Base-by-base conservation (phyloP, 2,329 filamentous ascomycete genomes). In the Penicillium sp. region DNA sequence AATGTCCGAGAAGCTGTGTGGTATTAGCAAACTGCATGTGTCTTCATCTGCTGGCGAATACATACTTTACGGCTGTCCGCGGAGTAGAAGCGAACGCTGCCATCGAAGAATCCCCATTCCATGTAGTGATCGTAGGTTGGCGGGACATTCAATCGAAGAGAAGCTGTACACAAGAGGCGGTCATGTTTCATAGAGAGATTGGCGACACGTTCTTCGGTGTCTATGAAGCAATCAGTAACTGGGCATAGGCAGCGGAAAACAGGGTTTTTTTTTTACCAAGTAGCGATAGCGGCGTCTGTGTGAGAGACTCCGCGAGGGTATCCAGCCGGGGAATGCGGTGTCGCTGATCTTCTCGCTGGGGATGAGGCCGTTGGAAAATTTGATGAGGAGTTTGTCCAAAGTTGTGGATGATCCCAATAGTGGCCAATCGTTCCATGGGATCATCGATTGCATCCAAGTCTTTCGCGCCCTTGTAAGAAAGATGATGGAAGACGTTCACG, bases 311-410 rank as follows among this genome's bases (percentile, higher is more conserved):
- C 1, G 90, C 86, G 0, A 87, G 83, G 0, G 84, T 88, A 69
- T 99, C 93, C 0, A 99, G 78, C 49, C 90, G 83, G 50, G 84
- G 84, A 3, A 82, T 77, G 4, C 84, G 85, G 48, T 85, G 83
- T 18, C 83, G 78, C 4, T 81, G 74, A 49, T 89, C 82, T 59
- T 96, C 91, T 12, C 88, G 84, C n/a, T 83, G 75, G 3, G 89
- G 86, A 70, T 99, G 94, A 10, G 88, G 80, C 52, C 88, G 87
- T 37, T 85, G 83, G 69, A 97, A 99, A 13, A 97, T 88, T 69
- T 99, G 95, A 62, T 95, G 89, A 1, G 95, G 94, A 1, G 95
- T 99, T 70, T 99, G 94, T 0, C 94, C 94, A 71, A 99, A 99
- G 63, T 97, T 97, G 73, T 99, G 93, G 63, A 99, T 97, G 61